Evolutionary conservation across 1,284 basidiomycete genomes (phyloP).

Genomic region (Ganoderma meredithae): DNA sequence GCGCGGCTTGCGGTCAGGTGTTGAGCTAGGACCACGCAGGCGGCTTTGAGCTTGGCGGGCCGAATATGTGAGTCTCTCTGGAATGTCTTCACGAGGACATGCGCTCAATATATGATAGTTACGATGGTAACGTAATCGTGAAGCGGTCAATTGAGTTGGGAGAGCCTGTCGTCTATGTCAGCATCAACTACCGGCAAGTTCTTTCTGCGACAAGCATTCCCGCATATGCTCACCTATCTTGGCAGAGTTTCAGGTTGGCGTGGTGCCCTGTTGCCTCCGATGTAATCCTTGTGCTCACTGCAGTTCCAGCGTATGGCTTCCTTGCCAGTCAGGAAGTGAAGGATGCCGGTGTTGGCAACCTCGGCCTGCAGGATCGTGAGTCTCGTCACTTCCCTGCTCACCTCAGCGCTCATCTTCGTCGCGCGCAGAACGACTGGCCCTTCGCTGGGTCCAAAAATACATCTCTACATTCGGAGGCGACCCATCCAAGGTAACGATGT

Average conservation of each 20-base stretch:
- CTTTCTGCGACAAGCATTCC: too few relatives aligned
- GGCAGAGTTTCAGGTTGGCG: conserved; percentile 17
- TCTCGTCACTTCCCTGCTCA: conserved; percentile 10
- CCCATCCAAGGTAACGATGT: conserved; percentile 41
- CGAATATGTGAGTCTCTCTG: conserved; percentile 14
- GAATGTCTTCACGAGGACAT: too few relatives aligned
- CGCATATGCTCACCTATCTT: not conserved
- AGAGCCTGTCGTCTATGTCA: conserved; percentile 37
- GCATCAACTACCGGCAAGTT: conserved; percentile 29
- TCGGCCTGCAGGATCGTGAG: conserved; percentile 62
- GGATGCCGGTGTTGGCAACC: conserved; percentile 57
- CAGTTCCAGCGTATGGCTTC: conserved; percentile 51
- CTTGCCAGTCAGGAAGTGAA: conserved; percentile 56
- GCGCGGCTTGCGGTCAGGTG: not conserved
- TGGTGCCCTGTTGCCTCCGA: too few relatives aligned
- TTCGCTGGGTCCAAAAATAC: conserved; percentile 62
- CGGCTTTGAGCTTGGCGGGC: conserved; percentile 41
- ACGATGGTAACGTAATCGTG: conserved; percentile 25
- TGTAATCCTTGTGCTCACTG: not conserved
- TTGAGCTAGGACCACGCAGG: conserved; percentile 24
- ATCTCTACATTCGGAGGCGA: conserved; percentile 51
- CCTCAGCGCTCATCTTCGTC: too few relatives aligned
- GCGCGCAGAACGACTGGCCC: conserved; percentile 41
- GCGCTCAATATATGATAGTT: conserved; percentile 19
- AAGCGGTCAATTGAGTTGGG: conserved; percentile 11